A percentile compares a stretch with the other conserved stretches of the same genome.
phyloP scores from a whole-genome alignment of 164 flowering plant genomes.

The Cinnamomum micranthum region DNA sequence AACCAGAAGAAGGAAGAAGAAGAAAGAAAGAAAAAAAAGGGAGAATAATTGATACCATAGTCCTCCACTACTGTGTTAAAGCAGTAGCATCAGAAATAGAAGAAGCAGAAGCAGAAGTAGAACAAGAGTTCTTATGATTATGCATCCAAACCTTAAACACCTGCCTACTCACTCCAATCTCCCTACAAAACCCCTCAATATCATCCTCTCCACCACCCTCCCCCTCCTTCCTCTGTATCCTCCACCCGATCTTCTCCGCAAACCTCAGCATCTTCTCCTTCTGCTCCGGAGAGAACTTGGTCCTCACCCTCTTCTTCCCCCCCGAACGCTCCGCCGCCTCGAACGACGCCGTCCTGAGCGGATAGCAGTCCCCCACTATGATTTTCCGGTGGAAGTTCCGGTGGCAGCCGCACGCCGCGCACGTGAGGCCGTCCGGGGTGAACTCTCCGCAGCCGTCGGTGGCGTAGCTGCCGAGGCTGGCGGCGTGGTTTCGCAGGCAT shows the following conservation, averaged over 20 bases:
- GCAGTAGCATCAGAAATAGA: slow-evolving; percentile 3
- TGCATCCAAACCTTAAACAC: slow-evolving; percentile 38
- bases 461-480: slow-evolving; percentile 28
- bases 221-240: slow-evolving; percentile 22
- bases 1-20: neutral
- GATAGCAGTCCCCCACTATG: neutral
- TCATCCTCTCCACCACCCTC: slow-evolving; percentile 12
- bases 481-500: slow-evolving; percentile 30
- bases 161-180: slow-evolving; percentile 26
- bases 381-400: slow-evolving; percentile 32
- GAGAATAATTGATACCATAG: too few relatives aligned
- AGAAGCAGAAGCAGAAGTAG: slow-evolving; percentile 12
- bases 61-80: neutral
- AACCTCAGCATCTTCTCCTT: slow-evolving; percentile 29
- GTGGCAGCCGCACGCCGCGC: slow-evolving; percentile 38
- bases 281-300: slow-evolving; percentile 28
- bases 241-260: slow-evolving; percentile 34
- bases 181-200: slow-evolving; percentile 22
- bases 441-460: slow-evolving; percentile 36
- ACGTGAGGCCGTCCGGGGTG: slow-evolving; percentile 15
- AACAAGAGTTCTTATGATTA: slow-evolving; percentile 24
- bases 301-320: slow-evolving; percentile 21
- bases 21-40: neutral
- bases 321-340: neutral
- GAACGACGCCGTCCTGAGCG: neutral